phyloP scores from a whole-genome alignment of 441 rosid genomes.

The Pelargonium fulgidum region DNA sequence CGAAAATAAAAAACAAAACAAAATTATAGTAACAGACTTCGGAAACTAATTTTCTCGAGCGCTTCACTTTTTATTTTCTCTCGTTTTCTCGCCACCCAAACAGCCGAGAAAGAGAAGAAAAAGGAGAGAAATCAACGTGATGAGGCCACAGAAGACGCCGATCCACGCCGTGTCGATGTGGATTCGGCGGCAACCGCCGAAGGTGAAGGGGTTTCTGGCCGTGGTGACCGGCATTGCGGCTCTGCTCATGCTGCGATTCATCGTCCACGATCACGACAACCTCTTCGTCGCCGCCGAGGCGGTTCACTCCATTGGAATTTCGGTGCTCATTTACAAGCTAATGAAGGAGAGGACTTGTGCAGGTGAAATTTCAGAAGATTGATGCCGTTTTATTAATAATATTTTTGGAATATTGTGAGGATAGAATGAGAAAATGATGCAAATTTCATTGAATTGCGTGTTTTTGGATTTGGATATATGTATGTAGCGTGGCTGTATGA shows the following conservation, averaged over 20 bases:
- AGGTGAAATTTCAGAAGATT: conserved; percentile 33
- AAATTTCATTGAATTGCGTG: neutral
- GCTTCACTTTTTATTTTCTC: neutral
- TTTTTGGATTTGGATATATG: neutral
- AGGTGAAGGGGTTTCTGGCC: conserved; percentile 88
- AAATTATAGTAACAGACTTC: neutral
- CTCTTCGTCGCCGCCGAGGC: conserved; percentile 99
- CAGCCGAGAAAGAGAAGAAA: neutral
- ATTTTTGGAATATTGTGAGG: neutral
- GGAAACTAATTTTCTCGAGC: neutral
- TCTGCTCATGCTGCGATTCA: conserved; percentile 70
- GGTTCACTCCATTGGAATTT: conserved; percentile 89
- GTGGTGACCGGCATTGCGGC: conserved; percentile 91
- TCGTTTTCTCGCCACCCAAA: conserved; percentile 2
- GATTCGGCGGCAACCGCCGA: conserved; percentile 92
- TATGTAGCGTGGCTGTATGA: no score
- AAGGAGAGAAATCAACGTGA: conserved; percentile 14
- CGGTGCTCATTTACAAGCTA: conserved; percentile 87
- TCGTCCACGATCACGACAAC: conserved; percentile 93
- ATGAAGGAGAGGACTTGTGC: conserved; percentile 96
- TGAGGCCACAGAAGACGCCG: conserved; percentile 58
- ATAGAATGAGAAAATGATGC: neutral
- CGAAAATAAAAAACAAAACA: neutral
- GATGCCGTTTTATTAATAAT: neutral
- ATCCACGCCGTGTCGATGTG: conserved; percentile 70